phyloP scores from a whole-genome alignment of 2,329 filamentous ascomycete species.

The Ophiocordyceps robertsii region DNA sequence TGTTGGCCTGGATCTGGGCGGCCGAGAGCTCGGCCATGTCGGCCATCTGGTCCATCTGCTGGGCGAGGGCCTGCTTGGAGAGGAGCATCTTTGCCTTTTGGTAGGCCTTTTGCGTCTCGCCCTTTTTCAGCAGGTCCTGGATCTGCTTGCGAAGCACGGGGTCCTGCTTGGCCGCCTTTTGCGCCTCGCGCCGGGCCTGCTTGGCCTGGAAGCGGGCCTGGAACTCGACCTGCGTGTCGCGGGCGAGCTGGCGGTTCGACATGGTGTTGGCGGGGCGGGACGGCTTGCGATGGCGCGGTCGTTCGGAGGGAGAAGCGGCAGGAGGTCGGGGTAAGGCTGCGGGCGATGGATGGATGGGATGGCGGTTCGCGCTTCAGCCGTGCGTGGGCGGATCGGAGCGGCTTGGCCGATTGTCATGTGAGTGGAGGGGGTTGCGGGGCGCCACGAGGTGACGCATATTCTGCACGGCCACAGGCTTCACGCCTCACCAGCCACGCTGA shows the following conservation, averaged over 20 bases:
- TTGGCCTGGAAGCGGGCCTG: slow-evolving; percentile 51
- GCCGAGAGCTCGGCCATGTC: slow-evolving; percentile 49
- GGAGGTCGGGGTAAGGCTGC: neutral
- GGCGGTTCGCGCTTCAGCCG: too few species aligned
- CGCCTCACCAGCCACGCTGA: neutral
- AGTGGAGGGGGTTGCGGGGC: slow-evolving; percentile 5
- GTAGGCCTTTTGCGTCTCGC: slow-evolving; percentile 49
- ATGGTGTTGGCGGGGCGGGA: slow-evolving; percentile 16
- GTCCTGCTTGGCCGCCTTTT: slow-evolving; percentile 48
- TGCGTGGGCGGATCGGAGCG: too few species aligned
- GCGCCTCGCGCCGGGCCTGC: slow-evolving; percentile 45
- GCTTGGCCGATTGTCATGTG: slow-evolving; percentile 2
- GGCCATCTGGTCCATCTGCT: slow-evolving; percentile 51
- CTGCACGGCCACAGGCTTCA: slow-evolving; percentile 1
- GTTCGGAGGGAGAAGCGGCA: too few species aligned
- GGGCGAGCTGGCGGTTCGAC: slow-evolving; percentile 44
- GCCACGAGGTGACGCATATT: slow-evolving; percentile 5
- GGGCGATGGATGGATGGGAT: too few species aligned
- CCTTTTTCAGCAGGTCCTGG: slow-evolving; percentile 48
- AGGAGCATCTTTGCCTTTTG: slow-evolving; percentile 51
- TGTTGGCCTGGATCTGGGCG: slow-evolving; percentile 51
- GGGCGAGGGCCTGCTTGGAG: slow-evolving; percentile 46
- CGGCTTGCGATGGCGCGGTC: too few species aligned
- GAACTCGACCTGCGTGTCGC: slow-evolving; percentile 51
- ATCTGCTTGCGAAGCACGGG: slow-evolving; percentile 49